Evolutionary conservation across 768 basidiomycete genomes (phyloP).

Genomic region (Rubroboletus pulcherrimus): DNA sequence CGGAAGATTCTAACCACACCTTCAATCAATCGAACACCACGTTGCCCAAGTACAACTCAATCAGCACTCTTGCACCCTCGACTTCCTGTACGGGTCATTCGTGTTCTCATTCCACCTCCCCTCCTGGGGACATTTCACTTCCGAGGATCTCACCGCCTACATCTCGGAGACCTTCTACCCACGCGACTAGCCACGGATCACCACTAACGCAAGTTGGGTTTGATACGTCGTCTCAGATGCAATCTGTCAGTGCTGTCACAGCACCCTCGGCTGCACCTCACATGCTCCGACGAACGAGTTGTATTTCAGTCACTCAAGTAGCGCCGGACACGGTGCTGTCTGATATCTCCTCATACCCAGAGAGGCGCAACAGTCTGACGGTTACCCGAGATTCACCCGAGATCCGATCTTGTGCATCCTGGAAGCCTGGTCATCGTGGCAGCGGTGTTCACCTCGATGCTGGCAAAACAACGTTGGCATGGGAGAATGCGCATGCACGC

Average conservation of each 20-base stretch:
- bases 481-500: slow-evolving; percentile 9
- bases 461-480: not conserved
- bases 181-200: slow-evolving; percentile 5
- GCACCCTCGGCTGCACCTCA: slow-evolving; percentile 5
- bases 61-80: slow-evolving; percentile 26
- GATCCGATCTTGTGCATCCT: slow-evolving; percentile 15
- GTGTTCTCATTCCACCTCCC: slow-evolving; percentile 15
- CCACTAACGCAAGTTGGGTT: not conserved
- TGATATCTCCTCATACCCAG: slow-evolving; percentile 2
- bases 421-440: slow-evolving; percentile 19
- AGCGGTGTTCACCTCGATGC: slow-evolving; percentile 2
- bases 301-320: slow-evolving; percentile 8
- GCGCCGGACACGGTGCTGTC: slow-evolving; percentile 3
- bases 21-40: slow-evolving; percentile 21
- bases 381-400: slow-evolving; percentile 15
- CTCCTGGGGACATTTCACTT: slow-evolving; percentile 9
- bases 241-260: slow-evolving; percentile 3
- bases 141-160: slow-evolving; percentile 16
- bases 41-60: slow-evolving; percentile 25
- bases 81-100: slow-evolving; percentile 24
- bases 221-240: slow-evolving; percentile 14
- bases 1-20: slow-evolving; percentile 18
- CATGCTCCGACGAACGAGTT: slow-evolving; percentile 25
- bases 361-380: slow-evolving; percentile 2
- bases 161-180: slow-evolving; percentile 13